Conservation (phyloP, 352 stramenopile genomes). For the Plasmopara muralis region DNA sequence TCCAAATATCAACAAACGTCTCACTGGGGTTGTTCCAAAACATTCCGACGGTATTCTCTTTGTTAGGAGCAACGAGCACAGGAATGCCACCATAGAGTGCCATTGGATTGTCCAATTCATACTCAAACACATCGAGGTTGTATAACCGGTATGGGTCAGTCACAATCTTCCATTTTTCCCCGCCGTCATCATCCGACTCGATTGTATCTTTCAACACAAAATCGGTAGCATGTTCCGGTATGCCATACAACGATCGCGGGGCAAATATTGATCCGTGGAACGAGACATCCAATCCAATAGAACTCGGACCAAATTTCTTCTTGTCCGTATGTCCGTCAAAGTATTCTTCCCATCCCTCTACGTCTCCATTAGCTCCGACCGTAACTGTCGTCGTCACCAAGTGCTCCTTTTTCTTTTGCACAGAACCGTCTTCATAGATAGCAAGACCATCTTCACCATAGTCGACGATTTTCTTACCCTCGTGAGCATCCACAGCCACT, state of each 20-base stretch:
- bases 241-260: conserved; percentile 88
- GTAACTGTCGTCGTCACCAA: conserved; percentile 11
- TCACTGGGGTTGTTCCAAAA: conserved; percentile 99
- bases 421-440: conserved; percentile 94
- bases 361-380: conserved; percentile 27
- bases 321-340: conserved; percentile 91
- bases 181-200: conserved; percentile 19
- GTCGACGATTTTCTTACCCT: conserved; percentile 91
- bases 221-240: conserved; percentile 96
- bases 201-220: conserved; percentile 92
- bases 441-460: conserved; percentile 97
- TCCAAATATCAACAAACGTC: conserved; percentile 97
- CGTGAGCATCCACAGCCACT: conserved; percentile 59
- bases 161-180: conserved; percentile 26
- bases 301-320: conserved; percentile 85
- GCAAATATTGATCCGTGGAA: conserved; percentile 75
- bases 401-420: conserved; percentile 54
- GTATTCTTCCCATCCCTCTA: conserved; percentile 92
- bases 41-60: conserved; percentile 84
- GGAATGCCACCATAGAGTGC: conserved; percentile 93
- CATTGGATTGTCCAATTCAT: conserved; percentile 98
- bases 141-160: conserved; percentile 98
- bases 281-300: conserved; percentile 93
- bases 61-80: conserved; percentile 58
- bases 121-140: conserved; percentile 99